Percentiles rank a stretch among this genome's conserved stretches.
phyloP scores from a whole-genome alignment of 768 basidiomycete genomes.

The Lyophyllum atratum region DNA sequence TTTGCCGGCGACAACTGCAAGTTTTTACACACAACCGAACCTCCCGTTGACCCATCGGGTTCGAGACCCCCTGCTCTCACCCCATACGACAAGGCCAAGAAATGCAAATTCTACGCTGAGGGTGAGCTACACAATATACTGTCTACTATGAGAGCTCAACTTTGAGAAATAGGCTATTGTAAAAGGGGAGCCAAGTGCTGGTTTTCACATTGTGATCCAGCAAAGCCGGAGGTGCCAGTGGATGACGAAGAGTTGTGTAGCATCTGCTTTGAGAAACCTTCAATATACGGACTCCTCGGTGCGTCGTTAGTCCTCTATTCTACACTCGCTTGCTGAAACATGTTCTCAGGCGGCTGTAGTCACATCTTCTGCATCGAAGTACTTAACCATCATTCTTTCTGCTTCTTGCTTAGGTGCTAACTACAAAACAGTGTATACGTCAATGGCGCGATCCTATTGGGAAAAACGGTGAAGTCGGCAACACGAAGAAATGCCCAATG shows the following conservation, averaged over 20 bases:
- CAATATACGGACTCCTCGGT: slow-evolving; percentile 71
- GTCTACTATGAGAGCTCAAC: not conserved
- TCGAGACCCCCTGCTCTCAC: slow-evolving; percentile 45
- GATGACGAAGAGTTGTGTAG: slow-evolving; percentile 59
- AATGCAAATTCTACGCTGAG: slow-evolving; percentile 62
- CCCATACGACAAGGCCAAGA: slow-evolving; percentile 72
- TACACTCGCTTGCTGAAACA: not conserved
- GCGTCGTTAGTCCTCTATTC: slow-evolving; percentile 24
- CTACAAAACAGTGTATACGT: slow-evolving; percentile 62
- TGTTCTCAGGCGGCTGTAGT: slow-evolving; percentile 61
- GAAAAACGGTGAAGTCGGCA: slow-evolving; percentile 53
- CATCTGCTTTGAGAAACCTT: slow-evolving; percentile 76
- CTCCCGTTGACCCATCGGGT: slow-evolving; percentile 25
- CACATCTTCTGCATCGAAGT: slow-evolving; percentile 80
- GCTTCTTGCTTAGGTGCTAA: not conserved
- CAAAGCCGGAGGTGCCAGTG: slow-evolving; percentile 21
- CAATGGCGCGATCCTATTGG: slow-evolving; percentile 70
- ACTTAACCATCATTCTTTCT: slow-evolving; percentile 15
- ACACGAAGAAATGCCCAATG: slow-evolving; percentile 78
- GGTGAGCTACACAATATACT: slow-evolving; percentile 38
- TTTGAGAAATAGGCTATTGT: slow-evolving; percentile 58
- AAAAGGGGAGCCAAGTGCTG: slow-evolving; percentile 70
- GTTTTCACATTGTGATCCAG: slow-evolving; percentile 59
- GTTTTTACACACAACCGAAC: slow-evolving; percentile 63
- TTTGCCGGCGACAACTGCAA: slow-evolving; percentile 71